A percentile compares a stretch with the other conserved stretches of the same genome.
Conservation (phyloP, 208 protist genomes). For the Wallacemonas sp. region DNA sequence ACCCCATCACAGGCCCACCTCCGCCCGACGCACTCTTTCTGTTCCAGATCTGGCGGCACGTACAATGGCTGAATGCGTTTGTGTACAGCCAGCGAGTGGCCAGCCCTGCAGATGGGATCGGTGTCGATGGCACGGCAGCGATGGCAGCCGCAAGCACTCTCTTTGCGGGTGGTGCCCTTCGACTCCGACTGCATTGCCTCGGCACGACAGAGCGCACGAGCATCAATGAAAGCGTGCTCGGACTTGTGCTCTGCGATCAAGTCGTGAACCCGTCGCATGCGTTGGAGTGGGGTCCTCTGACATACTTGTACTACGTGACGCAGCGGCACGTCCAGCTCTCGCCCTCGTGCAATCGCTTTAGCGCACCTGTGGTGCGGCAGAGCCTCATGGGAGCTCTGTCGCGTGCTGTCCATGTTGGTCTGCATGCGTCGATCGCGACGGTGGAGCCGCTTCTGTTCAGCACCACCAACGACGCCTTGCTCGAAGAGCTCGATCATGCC, state of each 20-base stretch:
- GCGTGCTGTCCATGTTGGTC: constrained; percentile 88
- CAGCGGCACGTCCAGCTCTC: constrained; percentile 97
- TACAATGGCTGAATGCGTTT: constrained; percentile 95
- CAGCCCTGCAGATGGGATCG: no score
- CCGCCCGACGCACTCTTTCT: constrained; percentile 98
- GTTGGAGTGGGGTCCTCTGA: constrained; percentile 89
- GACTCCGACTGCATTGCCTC: constrained; percentile 54
- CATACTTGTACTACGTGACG: constrained; percentile 98
- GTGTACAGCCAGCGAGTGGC: constrained; percentile 25
- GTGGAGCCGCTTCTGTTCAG: constrained; percentile 95
- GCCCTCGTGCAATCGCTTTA: constrained; percentile 96
- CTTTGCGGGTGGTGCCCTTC: constrained; percentile 21
- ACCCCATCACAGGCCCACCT: constrained; percentile 67
- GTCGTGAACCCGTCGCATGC: constrained; percentile 96
- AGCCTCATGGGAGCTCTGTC: constrained; percentile 88
- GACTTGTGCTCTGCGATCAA: constrained; percentile 91
- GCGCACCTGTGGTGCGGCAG: constrained; percentile 63
- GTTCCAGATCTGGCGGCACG: constrained; percentile 98
- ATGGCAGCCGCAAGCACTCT: no score
- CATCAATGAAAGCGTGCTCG: constrained; percentile 85
- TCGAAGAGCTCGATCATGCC: constrained; percentile 59
- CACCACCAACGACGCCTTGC: constrained; percentile 62
- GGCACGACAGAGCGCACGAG: constrained; percentile 71
- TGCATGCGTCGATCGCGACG: constrained; percentile 96
- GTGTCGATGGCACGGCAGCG: no score